Evolutionary conservation across 176 grass and related monocot genomes (phyloP).

Genomic region (Leersia perrieri): DNA sequence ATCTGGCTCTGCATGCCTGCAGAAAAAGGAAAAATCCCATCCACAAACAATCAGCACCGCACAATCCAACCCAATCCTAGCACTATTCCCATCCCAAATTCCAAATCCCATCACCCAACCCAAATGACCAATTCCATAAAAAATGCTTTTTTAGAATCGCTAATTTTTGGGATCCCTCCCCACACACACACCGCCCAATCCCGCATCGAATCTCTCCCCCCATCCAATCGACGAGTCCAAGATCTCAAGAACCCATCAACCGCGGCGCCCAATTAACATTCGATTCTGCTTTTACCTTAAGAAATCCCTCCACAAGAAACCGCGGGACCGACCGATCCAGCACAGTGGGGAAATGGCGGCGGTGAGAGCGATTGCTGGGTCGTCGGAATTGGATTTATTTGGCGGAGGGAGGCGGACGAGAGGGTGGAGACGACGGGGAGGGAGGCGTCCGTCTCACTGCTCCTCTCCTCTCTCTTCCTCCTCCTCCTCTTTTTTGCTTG

Average conservation of each 20-base stretch:
- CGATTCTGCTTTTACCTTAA: background rate
- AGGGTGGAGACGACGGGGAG: constrained; percentile 17
- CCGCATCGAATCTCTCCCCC: background rate
- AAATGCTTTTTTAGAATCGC: background rate
- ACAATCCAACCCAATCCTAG: background rate
- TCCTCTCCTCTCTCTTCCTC: background rate
- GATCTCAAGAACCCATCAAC: background rate
- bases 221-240: background rate
- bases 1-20: constrained; percentile 84
- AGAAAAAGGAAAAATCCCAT: background rate
- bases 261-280: background rate
- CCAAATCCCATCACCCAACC: background rate
- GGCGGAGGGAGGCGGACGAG: background rate
- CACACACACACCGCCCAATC: background rate
- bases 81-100: background rate
- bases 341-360: background rate
- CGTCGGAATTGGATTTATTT: background rate
- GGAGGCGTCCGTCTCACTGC: background rate
- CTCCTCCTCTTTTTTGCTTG: background rate
- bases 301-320: background rate
- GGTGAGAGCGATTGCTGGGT: background rate
- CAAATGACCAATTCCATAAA: background rate
- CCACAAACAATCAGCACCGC: background rate
- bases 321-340: background rate
- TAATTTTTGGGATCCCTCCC: background rate